phyloP scores from a whole-genome alignment of 1,284 basidiomycete species.

The Malassezia nana region DNA sequence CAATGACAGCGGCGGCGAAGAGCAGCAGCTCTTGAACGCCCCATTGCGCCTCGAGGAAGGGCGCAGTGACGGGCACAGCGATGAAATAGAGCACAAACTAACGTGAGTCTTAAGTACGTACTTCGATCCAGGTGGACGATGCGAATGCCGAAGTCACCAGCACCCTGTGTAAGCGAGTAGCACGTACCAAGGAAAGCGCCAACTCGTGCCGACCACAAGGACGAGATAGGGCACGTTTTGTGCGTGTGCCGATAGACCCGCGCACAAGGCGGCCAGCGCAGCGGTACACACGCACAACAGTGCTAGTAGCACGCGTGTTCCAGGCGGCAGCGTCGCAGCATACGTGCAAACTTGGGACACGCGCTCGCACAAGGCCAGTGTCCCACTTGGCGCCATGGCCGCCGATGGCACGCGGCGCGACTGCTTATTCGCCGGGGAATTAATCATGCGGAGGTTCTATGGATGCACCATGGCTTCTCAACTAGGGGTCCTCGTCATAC shows the following conservation, averaged over 20 bases:
- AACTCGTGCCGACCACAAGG: slow-evolving; percentile 68
- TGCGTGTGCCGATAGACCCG: slow-evolving; percentile 39
- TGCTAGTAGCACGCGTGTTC: slow-evolving; percentile 35
- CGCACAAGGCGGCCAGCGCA: slow-evolving; percentile 10
- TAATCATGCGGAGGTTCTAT: no score
- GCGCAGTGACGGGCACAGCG: slow-evolving; percentile 68
- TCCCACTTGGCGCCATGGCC: background rate
- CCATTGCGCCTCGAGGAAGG: slow-evolving; percentile 89
- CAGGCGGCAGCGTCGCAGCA: slow-evolving; percentile 6
- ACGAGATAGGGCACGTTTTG: slow-evolving; percentile 64
- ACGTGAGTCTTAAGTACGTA: background rate
- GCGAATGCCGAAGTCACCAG: slow-evolving; percentile 75
- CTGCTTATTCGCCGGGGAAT: no score
- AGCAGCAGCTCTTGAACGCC: slow-evolving; percentile 73
- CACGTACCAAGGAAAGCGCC: slow-evolving; percentile 64
- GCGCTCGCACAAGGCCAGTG: background rate
- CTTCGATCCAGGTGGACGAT: slow-evolving; percentile 68
- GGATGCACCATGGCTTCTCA: no score
- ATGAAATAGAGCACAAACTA: slow-evolving; percentile 65
- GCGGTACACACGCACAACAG: slow-evolving; percentile 6
- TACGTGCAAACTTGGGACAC: background rate
- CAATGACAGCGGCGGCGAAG: slow-evolving; percentile 63
- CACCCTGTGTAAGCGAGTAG: slow-evolving; percentile 55
- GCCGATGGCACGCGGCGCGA: background rate
- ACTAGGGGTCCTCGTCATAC: no score